Evolutionary conservation across 75 land plant genomes (phyloP).

Genomic region (Cupressus sempervirens): DNA sequence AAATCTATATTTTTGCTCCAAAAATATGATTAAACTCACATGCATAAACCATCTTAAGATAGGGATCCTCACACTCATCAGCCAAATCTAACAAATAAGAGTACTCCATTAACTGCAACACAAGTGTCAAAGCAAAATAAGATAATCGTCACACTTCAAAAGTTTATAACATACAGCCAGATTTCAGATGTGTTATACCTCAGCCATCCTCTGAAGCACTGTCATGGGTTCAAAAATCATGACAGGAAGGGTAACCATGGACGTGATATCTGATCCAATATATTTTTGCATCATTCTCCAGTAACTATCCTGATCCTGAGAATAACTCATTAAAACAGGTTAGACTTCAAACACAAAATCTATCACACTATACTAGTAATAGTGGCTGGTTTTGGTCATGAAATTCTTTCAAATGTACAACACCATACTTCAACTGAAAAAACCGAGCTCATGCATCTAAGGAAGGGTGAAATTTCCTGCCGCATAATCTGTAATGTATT

Average conservation of each 20-base stretch:
- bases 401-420: no score
- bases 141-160: background rate
- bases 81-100: slow-evolving; percentile 74
- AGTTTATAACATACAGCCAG: background rate
- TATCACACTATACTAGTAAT: background rate
- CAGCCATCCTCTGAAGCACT: slow-evolving; percentile 98
- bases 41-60: slow-evolving; percentile 85
- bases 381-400: background rate
- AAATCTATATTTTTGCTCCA: background rate
- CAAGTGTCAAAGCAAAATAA: slow-evolving; percentile 15
- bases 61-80: slow-evolving; percentile 87
- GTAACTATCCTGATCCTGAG: slow-evolving; percentile 89
- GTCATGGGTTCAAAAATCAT: slow-evolving; percentile 99
- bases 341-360: background rate
- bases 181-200: slow-evolving; percentile 44
- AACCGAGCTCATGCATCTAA: no score
- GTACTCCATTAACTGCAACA: slow-evolving; percentile 91
- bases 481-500: no score
- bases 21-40: slow-evolving; percentile 40
- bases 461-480: no score
- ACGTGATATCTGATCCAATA: slow-evolving; percentile 97
- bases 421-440: background rate
- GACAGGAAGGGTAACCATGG: slow-evolving; percentile 97
- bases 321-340: slow-evolving; percentile 1
- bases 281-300: slow-evolving; percentile 99